phyloP scores from a whole-genome alignment of 176 grass and related monocot genomes.

The Bonia amplexicaulis region DNA sequence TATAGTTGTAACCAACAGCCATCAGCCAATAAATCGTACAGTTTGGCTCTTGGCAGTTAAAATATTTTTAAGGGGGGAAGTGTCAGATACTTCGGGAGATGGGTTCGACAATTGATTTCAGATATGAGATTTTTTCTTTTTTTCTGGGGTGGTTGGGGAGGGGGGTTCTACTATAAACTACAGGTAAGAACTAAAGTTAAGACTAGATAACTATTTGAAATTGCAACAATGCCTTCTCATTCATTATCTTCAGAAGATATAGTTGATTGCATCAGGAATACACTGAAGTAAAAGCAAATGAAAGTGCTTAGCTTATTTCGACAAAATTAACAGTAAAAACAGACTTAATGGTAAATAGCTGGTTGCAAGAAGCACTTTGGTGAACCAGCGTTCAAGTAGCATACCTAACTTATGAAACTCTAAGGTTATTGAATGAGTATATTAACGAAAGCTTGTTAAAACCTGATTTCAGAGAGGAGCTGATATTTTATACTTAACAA shows the following conservation, averaged over 20 bases:
- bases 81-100: neutral
- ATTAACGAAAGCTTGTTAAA: neutral
- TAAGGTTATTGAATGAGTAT: neutral
- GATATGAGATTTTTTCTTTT: neutral
- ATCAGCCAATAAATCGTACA: neutral
- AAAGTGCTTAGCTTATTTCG: neutral
- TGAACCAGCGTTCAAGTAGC: slow-evolving; percentile 6
- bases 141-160: too few species aligned
- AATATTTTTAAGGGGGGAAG: too few species aligned
- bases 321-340: neutral
- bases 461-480: neutral
- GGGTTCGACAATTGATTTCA: neutral
- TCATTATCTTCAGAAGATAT: slow-evolving; percentile 1
- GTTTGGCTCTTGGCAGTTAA: neutral
- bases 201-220: neutral
- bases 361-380: neutral
- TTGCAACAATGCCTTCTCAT: neutral
- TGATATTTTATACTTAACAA: neutral
- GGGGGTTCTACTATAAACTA: neutral
- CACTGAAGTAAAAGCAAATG: neutral
- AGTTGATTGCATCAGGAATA: neutral
- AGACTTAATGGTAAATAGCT: neutral
- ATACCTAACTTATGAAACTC: neutral
- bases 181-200: neutral
- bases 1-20: neutral